Evolutionary conservation across 2,329 filamentous ascomycete species (phyloP).

Genomic region (Fusarium sp.): DNA sequence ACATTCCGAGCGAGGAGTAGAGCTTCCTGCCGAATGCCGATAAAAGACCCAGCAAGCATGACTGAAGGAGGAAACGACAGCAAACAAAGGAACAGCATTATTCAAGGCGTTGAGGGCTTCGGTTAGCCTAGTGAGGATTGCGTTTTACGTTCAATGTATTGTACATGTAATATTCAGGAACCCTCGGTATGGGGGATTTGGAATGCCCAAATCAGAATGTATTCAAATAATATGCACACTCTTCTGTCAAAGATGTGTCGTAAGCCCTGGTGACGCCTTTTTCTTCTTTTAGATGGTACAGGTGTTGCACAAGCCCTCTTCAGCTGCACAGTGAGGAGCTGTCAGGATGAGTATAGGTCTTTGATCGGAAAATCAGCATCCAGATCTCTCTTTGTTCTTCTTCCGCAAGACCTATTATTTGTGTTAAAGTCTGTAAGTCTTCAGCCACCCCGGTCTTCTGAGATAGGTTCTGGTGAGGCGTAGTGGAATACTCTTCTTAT

Average conservation of each 20-base stretch:
- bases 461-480: not conserved
- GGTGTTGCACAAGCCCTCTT: slow-evolving; percentile 9
- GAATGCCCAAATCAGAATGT: slow-evolving; percentile 29
- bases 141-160: slow-evolving; percentile 32
- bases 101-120: slow-evolving; percentile 40
- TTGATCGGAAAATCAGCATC: not conserved
- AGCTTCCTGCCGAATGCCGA: slow-evolving; percentile 36
- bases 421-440: not conserved
- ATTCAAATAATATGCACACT: slow-evolving; percentile 23
- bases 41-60: slow-evolving; percentile 24
- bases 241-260: not conserved
- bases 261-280: not conserved
- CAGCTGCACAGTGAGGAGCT: not conserved
- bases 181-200: not conserved
- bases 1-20: slow-evolving; percentile 46
- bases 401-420: not conserved
- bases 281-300: slow-evolving; percentile 18
- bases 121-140: slow-evolving; percentile 20
- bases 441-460: not conserved
- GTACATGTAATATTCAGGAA: slow-evolving; percentile 25
- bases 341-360: not conserved
- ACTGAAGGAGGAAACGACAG: slow-evolving; percentile 12
- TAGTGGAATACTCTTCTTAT: not conserved
- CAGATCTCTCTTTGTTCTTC: not conserved
- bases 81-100: slow-evolving; percentile 19